Conservation (phyloP, 805 yeast genomes). For the Saccharomycopsis olivae region DNA sequence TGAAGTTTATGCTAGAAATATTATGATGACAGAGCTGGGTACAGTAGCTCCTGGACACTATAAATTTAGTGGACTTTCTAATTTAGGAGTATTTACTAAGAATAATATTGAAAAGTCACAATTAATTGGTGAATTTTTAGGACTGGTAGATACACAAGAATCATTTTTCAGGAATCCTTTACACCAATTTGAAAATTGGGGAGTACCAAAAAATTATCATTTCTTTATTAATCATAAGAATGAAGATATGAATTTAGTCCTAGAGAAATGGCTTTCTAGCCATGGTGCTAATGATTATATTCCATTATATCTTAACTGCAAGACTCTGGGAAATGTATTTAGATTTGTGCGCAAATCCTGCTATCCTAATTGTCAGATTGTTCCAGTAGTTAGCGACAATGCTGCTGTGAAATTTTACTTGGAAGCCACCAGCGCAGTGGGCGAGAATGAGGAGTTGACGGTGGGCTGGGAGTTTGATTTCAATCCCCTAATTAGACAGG, state of each 20-base stretch:
- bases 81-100: conserved; percentile 46
- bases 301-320: conserved; percentile 15
- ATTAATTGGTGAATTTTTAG: conserved; percentile 51
- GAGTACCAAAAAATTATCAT: conserved; percentile 36
- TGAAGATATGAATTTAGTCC: conserved; percentile 4
- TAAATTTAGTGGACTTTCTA: conserved; percentile 56
- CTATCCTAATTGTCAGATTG: conserved; percentile 61
- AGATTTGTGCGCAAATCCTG: conserved; percentile 72
- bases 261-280: background rate
- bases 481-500: conserved; percentile 57
- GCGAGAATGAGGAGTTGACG: conserved; percentile 60
- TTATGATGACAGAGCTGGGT: conserved; percentile 26
- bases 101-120: conserved; percentile 33
- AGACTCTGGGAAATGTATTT: conserved; percentile 60
- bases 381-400: conserved; percentile 31
- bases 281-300: background rate
- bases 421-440: conserved; percentile 44
- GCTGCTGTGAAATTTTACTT: conserved; percentile 43
- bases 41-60: conserved; percentile 8
- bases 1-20: conserved; percentile 22
- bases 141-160: conserved; percentile 59
- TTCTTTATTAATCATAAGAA: conserved; percentile 11
- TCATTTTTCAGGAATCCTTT: conserved; percentile 53
- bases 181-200: conserved; percentile 73
- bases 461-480: conserved; percentile 86